phyloP scores from a whole-genome alignment of 768 basidiomycete genomes.

The Mrakia hoshinonis region DNA sequence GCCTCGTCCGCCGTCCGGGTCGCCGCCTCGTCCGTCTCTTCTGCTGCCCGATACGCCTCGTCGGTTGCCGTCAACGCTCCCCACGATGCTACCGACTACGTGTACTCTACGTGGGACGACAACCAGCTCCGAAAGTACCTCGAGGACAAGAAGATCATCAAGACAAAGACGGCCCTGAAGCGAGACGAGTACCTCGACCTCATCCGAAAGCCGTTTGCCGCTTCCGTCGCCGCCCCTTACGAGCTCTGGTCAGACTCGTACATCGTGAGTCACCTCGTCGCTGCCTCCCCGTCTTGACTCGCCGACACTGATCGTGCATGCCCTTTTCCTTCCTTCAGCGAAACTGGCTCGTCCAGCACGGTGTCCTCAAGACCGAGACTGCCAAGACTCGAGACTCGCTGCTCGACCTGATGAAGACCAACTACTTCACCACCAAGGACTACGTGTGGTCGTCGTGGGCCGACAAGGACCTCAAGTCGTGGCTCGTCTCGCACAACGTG shows the following conservation, averaged over 20 bases:
- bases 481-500: constrained; percentile 66
- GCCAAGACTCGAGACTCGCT: constrained; percentile 57
- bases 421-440: constrained; percentile 44
- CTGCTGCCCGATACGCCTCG: not conserved
- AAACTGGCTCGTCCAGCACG: constrained; percentile 73
- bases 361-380: constrained; percentile 57
- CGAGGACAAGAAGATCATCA: constrained; percentile 24
- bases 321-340: constrained; percentile 45
- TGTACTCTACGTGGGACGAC: constrained; percentile 85
- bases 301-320: not conserved
- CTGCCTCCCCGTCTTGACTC: not conserved
- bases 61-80: constrained; percentile 35
- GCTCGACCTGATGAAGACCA: constrained; percentile 54
- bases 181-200: constrained; percentile 59
- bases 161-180: constrained; percentile 47
- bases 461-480: constrained; percentile 64
- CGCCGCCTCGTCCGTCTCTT: constrained; percentile 6
- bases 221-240: constrained; percentile 56
- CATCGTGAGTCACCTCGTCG: constrained; percentile 59
- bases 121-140: constrained; percentile 46
- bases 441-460: constrained; percentile 53
- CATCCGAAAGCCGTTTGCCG: constrained; percentile 61
- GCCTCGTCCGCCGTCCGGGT: constrained; percentile 28
- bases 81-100: constrained; percentile 64
- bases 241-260: constrained; percentile 79